Conservation (phyloP, 2,329 filamentous ascomycete genomes). For the Hypomyces rosellus region DNA sequence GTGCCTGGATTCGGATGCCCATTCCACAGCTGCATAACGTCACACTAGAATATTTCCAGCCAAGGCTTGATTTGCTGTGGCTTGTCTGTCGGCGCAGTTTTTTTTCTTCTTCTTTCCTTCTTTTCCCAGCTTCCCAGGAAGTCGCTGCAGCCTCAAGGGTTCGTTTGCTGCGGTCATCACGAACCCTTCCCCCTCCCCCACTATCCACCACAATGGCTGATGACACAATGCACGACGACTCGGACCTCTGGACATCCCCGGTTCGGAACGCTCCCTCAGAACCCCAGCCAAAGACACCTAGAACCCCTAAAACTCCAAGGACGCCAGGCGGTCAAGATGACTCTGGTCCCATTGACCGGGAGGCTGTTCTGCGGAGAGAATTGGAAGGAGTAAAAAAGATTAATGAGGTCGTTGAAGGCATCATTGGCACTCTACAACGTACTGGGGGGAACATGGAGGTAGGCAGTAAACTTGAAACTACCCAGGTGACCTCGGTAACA, state of each 20-base stretch:
- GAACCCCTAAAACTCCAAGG: constrained; percentile 38
- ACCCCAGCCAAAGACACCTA: constrained; percentile 30
- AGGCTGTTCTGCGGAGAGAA: constrained; percentile 69
- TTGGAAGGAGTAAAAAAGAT: constrained; percentile 77
- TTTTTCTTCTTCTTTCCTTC: not conserved
- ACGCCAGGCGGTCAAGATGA: constrained; percentile 38
- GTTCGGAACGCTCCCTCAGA: constrained; percentile 25
- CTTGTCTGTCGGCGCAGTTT: not conserved
- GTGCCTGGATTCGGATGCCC: not conserved
- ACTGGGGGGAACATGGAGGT: constrained; percentile 75
- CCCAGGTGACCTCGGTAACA: not conserved
- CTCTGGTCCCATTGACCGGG: constrained; percentile 54
- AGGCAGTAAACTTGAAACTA: constrained; percentile 13
- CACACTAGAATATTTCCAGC: constrained; percentile 1
- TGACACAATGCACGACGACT: constrained; percentile 39
- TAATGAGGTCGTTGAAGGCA: constrained; percentile 79
- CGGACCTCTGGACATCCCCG: constrained; percentile 44
- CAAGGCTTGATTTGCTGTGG: not conserved
- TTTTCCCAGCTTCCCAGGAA: not conserved
- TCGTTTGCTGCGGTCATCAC: too few species aligned
- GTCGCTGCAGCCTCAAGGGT: too few species aligned
- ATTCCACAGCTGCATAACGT: constrained; percentile 3
- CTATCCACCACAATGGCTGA: constrained; percentile 34
- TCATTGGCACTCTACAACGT: constrained; percentile 64
- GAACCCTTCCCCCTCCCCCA: too few species aligned